These are phyloP conservation scores for Pyrenophora seminiperda DNA, from an alignment of 2,329 filamentous ascomycete genomes.

Conservation along the genomic window DNA sequence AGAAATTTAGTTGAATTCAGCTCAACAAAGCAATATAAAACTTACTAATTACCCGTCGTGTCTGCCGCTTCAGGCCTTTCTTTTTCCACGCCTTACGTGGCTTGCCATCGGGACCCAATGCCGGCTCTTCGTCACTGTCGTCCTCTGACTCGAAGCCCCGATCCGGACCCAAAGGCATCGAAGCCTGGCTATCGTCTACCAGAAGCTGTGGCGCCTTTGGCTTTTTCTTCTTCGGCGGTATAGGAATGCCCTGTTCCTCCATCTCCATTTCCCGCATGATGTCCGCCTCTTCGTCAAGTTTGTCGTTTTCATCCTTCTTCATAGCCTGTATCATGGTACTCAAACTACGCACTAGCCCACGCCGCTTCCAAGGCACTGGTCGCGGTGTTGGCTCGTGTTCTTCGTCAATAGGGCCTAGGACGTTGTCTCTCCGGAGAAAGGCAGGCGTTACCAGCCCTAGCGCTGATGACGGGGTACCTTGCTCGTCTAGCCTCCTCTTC, in stretches of 20 bases:
- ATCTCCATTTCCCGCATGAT: constrained; percentile 73
- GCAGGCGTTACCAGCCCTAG: constrained; percentile 69
- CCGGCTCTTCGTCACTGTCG: constrained; percentile 54
- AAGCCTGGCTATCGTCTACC: constrained; percentile 52
- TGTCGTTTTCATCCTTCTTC: constrained; percentile 59
- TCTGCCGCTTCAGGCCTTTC: constrained; percentile 81
- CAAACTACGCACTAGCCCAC: constrained; percentile 66
- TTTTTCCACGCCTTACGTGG: constrained; percentile 75
- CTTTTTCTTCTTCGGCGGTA: constrained; percentile 31
- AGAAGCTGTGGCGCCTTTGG: constrained; percentile 41
- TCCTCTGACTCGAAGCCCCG: constrained; percentile 61
- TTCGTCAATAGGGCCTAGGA: constrained; percentile 62
- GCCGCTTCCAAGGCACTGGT: constrained; percentile 51
- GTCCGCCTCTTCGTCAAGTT: constrained; percentile 73
- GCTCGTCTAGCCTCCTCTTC: constrained; percentile 51
- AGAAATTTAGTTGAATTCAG: constrained; percentile 24
- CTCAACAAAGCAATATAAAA: background rate
- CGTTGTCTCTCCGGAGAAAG: constrained; percentile 64
- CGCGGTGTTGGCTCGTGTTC: constrained; percentile 49
- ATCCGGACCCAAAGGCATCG: constrained; percentile 55
- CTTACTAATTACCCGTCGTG: constrained; percentile 65
- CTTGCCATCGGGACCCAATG: constrained; percentile 60
- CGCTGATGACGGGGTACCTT: constrained; percentile 43
- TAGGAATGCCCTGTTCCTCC: constrained; percentile 39
- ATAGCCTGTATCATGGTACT: constrained; percentile 76